Percentiles rank a stretch among this genome's conserved stretches.
phyloP scores from a whole-genome alignment of 345 rosid species.

The Camelina neglecta region DNA sequence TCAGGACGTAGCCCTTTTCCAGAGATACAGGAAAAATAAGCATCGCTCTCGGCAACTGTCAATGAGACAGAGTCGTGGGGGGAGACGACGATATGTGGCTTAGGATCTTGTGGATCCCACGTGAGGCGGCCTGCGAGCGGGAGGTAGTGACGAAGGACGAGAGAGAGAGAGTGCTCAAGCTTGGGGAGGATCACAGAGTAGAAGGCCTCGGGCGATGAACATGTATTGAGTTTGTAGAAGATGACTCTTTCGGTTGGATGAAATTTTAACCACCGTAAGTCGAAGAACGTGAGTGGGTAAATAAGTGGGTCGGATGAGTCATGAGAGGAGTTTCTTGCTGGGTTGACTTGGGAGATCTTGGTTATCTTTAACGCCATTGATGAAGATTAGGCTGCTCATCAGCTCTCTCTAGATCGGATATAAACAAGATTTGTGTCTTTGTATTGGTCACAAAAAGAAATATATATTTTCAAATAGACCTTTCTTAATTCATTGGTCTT shows the following conservation, averaged over 20 bases:
- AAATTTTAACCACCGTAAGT: constrained; percentile 34
- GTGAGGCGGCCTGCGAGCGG: constrained; percentile 38
- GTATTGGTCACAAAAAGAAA: background rate
- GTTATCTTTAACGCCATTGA: constrained; percentile 12
- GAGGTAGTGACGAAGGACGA: constrained; percentile 37
- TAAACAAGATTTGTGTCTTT: background rate
- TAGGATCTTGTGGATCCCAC: constrained; percentile 33
- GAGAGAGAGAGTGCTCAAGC: constrained; percentile 43
- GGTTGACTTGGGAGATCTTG: constrained; percentile 21
- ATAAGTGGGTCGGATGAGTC: constrained; percentile 18
- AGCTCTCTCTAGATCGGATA: background rate
- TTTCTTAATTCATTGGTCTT: background rate
- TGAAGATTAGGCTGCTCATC: background rate
- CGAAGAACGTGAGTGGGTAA: constrained; percentile 41
- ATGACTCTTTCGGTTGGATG: constrained; percentile 35
- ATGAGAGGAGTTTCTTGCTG: background rate
- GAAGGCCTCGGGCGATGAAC: constrained; percentile 16
- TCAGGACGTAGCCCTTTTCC: constrained; percentile 21
- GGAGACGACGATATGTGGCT: constrained; percentile 40
- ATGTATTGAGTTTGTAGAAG: constrained; percentile 41
- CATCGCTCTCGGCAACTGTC: constrained; percentile 33
- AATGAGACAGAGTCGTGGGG: constrained; percentile 32
- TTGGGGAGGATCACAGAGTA: constrained; percentile 35
- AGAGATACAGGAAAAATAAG: constrained; percentile 25
- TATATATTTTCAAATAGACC: background rate